These are phyloP conservation scores for Stylonectria norvegica DNA, from an alignment of 2,329 filamentous ascomycete genomes.

Conservation along the genomic window DNA sequence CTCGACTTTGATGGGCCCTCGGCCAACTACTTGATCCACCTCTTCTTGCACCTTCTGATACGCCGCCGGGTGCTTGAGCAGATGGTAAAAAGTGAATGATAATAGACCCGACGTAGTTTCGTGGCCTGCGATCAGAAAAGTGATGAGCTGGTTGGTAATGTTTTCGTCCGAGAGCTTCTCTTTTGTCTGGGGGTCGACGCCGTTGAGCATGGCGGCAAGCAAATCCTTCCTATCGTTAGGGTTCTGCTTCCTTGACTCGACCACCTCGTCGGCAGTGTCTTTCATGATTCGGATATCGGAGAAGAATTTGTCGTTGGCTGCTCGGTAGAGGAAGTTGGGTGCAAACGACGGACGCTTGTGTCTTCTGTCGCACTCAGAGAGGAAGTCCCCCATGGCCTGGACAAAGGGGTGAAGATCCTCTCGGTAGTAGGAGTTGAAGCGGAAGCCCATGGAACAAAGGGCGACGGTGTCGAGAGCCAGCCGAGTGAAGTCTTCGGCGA, in stretches of 20 bases:
- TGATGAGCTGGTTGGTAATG: slow-evolving; percentile 69
- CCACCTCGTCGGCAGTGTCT: slow-evolving; percentile 55
- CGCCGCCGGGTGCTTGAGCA: slow-evolving; percentile 59
- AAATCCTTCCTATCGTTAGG: slow-evolving; percentile 62
- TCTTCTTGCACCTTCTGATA: slow-evolving; percentile 63
- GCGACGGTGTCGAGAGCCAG: slow-evolving; percentile 70
- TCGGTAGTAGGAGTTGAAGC: slow-evolving; percentile 73
- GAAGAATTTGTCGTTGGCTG: slow-evolving; percentile 48
- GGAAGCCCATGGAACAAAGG: slow-evolving; percentile 66
- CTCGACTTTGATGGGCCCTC: slow-evolving; percentile 53
- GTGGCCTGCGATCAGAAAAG: slow-evolving; percentile 67
- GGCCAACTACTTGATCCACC: slow-evolving; percentile 63
- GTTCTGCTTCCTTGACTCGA: slow-evolving; percentile 54
- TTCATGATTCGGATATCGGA: slow-evolving; percentile 54
- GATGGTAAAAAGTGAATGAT: slow-evolving; percentile 61
- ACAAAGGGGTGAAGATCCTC: slow-evolving; percentile 69
- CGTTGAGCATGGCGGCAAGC: slow-evolving; percentile 66
- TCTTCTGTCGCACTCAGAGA: slow-evolving; percentile 54
- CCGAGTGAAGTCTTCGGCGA: slow-evolving; percentile 67
- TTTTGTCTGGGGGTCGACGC: slow-evolving; percentile 64
- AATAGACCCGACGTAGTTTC: slow-evolving; percentile 69
- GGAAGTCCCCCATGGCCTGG: slow-evolving; percentile 61
- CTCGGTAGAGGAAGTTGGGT: slow-evolving; percentile 47
- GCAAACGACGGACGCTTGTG: slow-evolving; percentile 44
- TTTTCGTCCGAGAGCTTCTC: slow-evolving; percentile 59